These are phyloP conservation scores for Suhomyces faveliae DNA, from an alignment of 805 yeast genomes.

Conservation along the genomic window DNA sequence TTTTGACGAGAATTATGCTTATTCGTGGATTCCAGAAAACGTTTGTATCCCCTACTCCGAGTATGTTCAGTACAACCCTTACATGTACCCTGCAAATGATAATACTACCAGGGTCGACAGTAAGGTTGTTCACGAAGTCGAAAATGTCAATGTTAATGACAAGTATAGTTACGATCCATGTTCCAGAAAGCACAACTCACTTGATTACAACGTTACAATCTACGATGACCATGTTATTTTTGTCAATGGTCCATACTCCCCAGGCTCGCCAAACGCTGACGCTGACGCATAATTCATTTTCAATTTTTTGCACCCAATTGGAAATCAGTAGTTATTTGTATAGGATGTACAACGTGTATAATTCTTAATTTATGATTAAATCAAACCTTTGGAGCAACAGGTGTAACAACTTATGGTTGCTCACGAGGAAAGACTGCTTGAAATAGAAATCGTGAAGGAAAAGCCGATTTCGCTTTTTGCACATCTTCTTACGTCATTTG, in stretches of 20 bases:
- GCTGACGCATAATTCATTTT: background rate
- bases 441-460: too few relatives aligned
- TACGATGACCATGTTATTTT: background rate
- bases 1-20: conserved; percentile 1
- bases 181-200: background rate
- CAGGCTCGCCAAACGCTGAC: background rate
- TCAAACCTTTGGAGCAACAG: too few relatives aligned
- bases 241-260: background rate
- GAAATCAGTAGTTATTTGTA: too few relatives aligned
- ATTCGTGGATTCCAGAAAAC: background rate
- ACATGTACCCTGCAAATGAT: background rate
- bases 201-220: background rate
- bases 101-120: too few relatives aligned
- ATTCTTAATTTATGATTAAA: too few relatives aligned
- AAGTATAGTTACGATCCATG: background rate
- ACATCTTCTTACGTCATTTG: too few relatives aligned
- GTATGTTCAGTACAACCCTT: conserved; percentile 1
- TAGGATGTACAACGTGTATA: too few relatives aligned
- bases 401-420: too few relatives aligned
- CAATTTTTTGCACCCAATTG: too few relatives aligned
- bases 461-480: too few relatives aligned
- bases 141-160: background rate
- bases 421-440: too few relatives aligned
- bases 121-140: too few relatives aligned
- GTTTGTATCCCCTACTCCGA: background rate